Conservation (phyloP, 2,329 filamentous ascomycete species). For the Phoma sp. region DNA sequence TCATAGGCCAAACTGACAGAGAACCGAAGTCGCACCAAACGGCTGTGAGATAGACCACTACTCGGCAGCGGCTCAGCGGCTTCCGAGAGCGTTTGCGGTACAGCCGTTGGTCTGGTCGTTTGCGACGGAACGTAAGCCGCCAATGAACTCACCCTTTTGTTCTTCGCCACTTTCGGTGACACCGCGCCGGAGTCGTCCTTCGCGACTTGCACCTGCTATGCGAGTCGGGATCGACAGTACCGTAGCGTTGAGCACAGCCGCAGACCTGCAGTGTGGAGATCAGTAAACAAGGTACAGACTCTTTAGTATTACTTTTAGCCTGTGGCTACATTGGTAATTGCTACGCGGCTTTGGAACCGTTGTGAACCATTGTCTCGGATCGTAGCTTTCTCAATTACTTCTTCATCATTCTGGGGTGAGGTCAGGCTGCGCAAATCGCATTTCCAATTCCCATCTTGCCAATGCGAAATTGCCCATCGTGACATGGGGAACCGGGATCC, state of each 20-base stretch:
- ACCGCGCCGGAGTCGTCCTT: constrained; percentile 8
- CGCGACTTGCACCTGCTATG: constrained; percentile 7
- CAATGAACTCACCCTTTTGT: constrained; percentile 16
- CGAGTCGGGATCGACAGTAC: constrained; percentile 18
- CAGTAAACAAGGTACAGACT: constrained; percentile 7
- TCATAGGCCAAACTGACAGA: constrained; percentile 7
- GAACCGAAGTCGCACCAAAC: constrained; percentile 19
- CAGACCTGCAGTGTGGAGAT: constrained; percentile 16
- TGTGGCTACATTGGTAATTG: too few relatives aligned
- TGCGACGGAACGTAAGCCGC: constrained; percentile 10
- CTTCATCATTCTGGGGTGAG: not conserved
- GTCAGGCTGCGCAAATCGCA: constrained; percentile 9
- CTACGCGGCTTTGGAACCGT: not conserved
- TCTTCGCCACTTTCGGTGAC: constrained; percentile 19
- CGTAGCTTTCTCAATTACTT: not conserved
- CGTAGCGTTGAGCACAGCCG: constrained; percentile 16
- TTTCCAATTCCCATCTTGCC: constrained; percentile 17
- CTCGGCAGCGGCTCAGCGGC: constrained; percentile 23
- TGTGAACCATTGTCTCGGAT: not conserved
- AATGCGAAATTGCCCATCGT: constrained; percentile 17
- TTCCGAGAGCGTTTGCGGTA: constrained; percentile 14
- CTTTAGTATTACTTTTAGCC: too few relatives aligned
- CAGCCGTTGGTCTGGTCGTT: constrained; percentile 22
- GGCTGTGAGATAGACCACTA: constrained; percentile 13
- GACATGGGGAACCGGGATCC: constrained; percentile 27